A percentile compares a stretch with the other conserved stretches of the same genome.
Evolutionary conservation across 2,329 filamentous ascomycete species (phyloP).

Genomic region (Sporothrix phasma): DNA sequence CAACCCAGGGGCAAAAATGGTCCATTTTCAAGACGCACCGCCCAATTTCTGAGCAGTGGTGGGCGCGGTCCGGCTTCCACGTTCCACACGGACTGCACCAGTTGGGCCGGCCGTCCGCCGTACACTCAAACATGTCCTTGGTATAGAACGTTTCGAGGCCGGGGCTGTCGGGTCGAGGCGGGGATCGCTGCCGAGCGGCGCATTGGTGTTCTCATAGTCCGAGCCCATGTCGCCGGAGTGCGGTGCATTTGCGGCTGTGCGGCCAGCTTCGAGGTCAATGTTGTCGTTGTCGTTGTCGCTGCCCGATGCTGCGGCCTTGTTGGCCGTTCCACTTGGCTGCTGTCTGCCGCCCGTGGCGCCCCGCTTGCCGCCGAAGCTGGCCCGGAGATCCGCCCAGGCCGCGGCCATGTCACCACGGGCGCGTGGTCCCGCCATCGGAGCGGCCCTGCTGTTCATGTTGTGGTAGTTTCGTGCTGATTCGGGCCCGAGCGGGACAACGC

Average conservation of each 20-base stretch:
- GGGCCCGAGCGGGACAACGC: constrained; percentile 58
- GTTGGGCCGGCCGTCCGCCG: constrained; percentile 69
- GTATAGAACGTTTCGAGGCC: constrained; percentile 69
- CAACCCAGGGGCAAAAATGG: constrained; percentile 95
- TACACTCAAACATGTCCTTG: constrained; percentile 75
- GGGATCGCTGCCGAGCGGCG: constrained; percentile 22
- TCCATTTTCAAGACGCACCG: constrained; percentile 87
- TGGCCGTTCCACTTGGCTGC: constrained; percentile 17
- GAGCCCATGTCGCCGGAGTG: constrained; percentile 9
- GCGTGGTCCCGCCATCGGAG: constrained; percentile 13
- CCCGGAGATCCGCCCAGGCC: not conserved
- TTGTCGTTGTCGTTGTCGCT: constrained; percentile 9
- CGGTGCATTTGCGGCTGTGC: constrained; percentile 10
- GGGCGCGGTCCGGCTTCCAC: constrained; percentile 80
- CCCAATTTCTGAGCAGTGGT: constrained; percentile 74
- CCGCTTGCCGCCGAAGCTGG: constrained; percentile 1
- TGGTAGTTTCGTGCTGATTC: constrained; percentile 21
- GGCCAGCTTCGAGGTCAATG: constrained; percentile 20
- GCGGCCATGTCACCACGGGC: not conserved
- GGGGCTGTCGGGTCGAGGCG: constrained; percentile 48
- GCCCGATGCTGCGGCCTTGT: not conserved
- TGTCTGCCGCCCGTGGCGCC: constrained; percentile 7
- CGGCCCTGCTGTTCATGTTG: constrained; percentile 22
- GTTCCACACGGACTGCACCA: constrained; percentile 79
- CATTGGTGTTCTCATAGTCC: constrained; percentile 2